These are phyloP conservation scores for Ascodesmis nigricans DNA, from an alignment of 495 filamentous ascomycete species.

Conservation along the genomic window DNA sequence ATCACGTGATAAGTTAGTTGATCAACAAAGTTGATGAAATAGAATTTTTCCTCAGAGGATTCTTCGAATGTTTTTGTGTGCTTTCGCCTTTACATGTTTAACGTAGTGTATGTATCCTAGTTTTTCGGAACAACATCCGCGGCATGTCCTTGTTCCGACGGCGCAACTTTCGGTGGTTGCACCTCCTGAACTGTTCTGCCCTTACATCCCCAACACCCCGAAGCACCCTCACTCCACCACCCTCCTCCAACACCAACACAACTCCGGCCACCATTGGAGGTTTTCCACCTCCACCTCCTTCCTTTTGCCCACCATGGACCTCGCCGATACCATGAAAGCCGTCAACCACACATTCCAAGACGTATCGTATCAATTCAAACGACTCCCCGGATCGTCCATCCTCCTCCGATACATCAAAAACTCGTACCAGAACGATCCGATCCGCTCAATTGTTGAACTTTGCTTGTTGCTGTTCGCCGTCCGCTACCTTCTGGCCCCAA, in stretches of 20 bases:
- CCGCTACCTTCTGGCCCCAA: slow-evolving; percentile 72
- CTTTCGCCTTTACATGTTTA: no score
- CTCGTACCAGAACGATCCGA: slow-evolving; percentile 91
- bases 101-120: no score
- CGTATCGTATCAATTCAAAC: slow-evolving; percentile 54
- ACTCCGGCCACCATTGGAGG: neutral
- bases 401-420: slow-evolving; percentile 84
- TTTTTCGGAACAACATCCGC: no score
- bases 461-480: slow-evolving; percentile 91
- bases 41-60: no score
- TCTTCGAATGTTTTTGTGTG: no score
- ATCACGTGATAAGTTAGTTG: no score
- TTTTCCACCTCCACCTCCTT: no score
- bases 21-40: no score
- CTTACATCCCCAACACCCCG: neutral
- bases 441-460: slow-evolving; percentile 80
- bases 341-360: slow-evolving; percentile 42
- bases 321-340: slow-evolving; percentile 55
- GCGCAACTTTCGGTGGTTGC: no score
- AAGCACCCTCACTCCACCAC: neutral
- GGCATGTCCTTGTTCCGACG: no score
- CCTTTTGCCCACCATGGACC: slow-evolving; percentile 51
- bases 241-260: neutral
- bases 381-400: slow-evolving; percentile 80
- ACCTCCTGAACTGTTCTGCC: no score